Evolutionary conservation across 495 filamentous ascomycete species (phyloP), one percentile per base, ranked within the genome.

Genomic region (Penicillium bialowiezense): DNA sequence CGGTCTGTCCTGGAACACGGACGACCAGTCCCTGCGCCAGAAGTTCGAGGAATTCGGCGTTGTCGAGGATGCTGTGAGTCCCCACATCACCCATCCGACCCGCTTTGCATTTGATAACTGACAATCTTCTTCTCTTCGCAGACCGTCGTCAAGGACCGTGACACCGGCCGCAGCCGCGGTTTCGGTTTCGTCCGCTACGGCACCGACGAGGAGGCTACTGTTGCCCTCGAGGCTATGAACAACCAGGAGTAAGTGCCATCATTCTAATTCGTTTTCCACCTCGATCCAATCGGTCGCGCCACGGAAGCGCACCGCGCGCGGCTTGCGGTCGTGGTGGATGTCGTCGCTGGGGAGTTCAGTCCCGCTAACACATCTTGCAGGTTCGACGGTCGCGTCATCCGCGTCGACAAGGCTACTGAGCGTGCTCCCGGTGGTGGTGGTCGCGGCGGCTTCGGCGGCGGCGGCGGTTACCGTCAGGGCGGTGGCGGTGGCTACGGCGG

Each of bases 71-170:
- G 45, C 45, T 40, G 45, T 48, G 36, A 48, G 45, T 48, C 31
- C 2, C 17, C 23, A 4, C 23, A 26, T 26, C 23, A 4, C 23
- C 23, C 23, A 26, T 8, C 8, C 8, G 23, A n/a, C n/a, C n/a
- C n/a, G n/a, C n/a, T n/a, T n/a, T n/a, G n/a, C n/a, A n/a, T 20
- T 17, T 28, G 5, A 26, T 14, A n/a, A 39, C 36, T 21, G 36
- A 32, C 10, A 28, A 28, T 32, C 5, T 21, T 29, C n/a, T 32
- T 15, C 14, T 62, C 65, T 48, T 13, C 15, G 17, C 52, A 98
- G 93, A 86, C 95, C 52, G 92, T 99, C 49, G 90, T 97, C 60
- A 97, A 96, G 76, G 93, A 99, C 68, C 91, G 90, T 57, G 91
- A 97, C 62, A 97, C 93, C 51, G 83, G 87, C 50, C 90, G 95